Evolutionary conservation across 2,329 filamentous ascomycete genomes (phyloP), one percentile per base, ranked within the genome.

Genomic region (Fusarium foetens): DNA sequence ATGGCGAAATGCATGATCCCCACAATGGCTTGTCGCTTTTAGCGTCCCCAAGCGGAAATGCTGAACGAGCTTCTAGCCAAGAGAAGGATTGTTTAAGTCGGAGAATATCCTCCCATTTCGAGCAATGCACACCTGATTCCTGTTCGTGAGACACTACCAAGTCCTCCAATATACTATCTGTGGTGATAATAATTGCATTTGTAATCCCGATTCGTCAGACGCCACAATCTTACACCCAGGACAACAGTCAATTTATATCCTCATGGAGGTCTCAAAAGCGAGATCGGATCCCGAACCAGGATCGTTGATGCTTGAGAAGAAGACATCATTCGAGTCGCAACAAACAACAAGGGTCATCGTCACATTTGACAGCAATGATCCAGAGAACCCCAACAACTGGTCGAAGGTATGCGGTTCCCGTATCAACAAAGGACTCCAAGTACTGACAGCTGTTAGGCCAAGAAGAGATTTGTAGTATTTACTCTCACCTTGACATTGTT

Each of bases 321-420:
- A 23, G 5, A 16, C 27, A 3, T 16, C 23, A 1, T 16, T 41
- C 19, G 36, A 43, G 2, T 43, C 41, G 3, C 38, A 23, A 2
- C 54, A 49, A 12, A 13, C 36, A 2, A 39, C 2, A 3, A 67
- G 38, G n/a, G 33, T 27, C 6, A 54, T 67, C 8, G 1, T 67
- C 25, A 62, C n/a, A 1, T 62, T 67, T 5, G 16, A 48, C 1
- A 39, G 1, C 0, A 19, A 67, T 25, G 65, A 67, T 6, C 41
- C 48, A 23, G 63, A 49, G 3, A 67, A 49, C 6, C 65, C 65
- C 2, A 62, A 67, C 25, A 67, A 67, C 7, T 67, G 65, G 65
- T 54, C 63, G 4, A 43, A 23, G 41, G 65, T 54, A 62, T 16
- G 17, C 4, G 5, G 7, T 8, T 4, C 23, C 9, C 13, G 1